Percentiles rank a stretch among this genome's conserved stretches.
Conservation (phyloP, 495 filamentous ascomycete species). For the Schizothecium vesticola region DNA sequence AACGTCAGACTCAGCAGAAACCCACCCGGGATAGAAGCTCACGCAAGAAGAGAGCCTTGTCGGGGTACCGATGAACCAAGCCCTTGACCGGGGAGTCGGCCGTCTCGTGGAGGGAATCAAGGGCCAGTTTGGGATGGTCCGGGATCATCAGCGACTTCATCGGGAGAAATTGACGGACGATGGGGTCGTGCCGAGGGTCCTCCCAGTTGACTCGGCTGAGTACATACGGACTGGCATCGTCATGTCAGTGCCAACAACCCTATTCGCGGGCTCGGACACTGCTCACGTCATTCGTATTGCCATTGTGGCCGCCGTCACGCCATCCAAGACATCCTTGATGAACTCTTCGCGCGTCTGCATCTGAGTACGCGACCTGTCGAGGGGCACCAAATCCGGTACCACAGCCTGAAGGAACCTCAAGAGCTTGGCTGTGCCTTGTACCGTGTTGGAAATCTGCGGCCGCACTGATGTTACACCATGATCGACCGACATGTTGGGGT, state of each 20-base stretch:
- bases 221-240: constrained; percentile 45
- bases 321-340: constrained; percentile 46
- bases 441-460: constrained; percentile 32
- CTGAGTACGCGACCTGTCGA: constrained; percentile 20
- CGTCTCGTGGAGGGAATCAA: constrained; percentile 47
- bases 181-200: constrained; percentile 49
- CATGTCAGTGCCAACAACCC: constrained; percentile 10
- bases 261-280: background rate
- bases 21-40: constrained; percentile 15
- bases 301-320: constrained; percentile 49
- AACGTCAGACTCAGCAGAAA: background rate
- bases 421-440: constrained; percentile 36
- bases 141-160: constrained; percentile 42
- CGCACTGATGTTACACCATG: background rate
- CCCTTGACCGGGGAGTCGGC: constrained; percentile 43
- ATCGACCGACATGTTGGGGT: background rate
- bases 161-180: constrained; percentile 51
- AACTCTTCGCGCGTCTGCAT: constrained; percentile 45
- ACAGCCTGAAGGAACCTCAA: constrained; percentile 37
- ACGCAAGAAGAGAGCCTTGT: constrained; percentile 56
- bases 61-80: constrained; percentile 54
- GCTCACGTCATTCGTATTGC: constrained; percentile 45
- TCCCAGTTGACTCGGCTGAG: constrained; percentile 50
- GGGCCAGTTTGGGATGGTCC: constrained; percentile 41
- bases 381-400: constrained; percentile 43